phyloP scores from a whole-genome alignment of 129 eudicot genomes.

The Chrysanthemum lavandulifolium region DNA sequence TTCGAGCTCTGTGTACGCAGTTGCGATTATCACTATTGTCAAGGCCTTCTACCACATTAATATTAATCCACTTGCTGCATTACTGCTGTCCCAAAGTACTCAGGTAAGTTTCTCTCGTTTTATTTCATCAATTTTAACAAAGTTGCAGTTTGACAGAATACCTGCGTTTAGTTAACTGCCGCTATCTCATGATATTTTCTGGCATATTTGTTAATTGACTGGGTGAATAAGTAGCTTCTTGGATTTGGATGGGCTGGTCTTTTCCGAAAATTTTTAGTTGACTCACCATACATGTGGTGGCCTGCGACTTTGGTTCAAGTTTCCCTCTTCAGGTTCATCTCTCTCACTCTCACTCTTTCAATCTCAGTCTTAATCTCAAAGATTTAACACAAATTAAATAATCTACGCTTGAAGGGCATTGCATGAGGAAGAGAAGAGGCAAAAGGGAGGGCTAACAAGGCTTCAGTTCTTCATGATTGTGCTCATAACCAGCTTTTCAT shows the following conservation, averaged over 20 bases:
- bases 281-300: conserved; percentile 98
- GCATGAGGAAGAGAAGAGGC: conserved; percentile 70
- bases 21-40: conserved; percentile 59
- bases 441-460: conserved; percentile 60
- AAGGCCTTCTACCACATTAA: conserved; percentile 68
- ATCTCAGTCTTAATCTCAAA: background rate
- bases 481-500: conserved; percentile 64
- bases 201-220: background rate
- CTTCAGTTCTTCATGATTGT: conserved; percentile 76
- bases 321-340: conserved; percentile 69
- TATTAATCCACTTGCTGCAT: conserved; percentile 59
- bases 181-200: conserved; percentile 1
- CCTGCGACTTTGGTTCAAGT: conserved; percentile 88
- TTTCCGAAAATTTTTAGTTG: conserved; percentile 70
- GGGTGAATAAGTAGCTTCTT: conserved; percentile 48
- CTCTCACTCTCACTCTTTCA: background rate
- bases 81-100: conserved; percentile 64
- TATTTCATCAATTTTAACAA: background rate
- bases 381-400: background rate
- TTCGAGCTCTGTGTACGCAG: conserved; percentile 50
- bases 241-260: conserved; percentile 98
- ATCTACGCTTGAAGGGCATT: conserved; percentile 46
- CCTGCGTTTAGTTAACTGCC: background rate
- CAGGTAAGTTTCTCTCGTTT: conserved; percentile 39
- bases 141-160: background rate